A percentile compares a stretch with the other conserved stretches of the same genome.
Evolutionary conservation across 2,329 filamentous ascomycete genomes (phyloP).

Genomic region (Sporothrix brunneoviolacea): DNA sequence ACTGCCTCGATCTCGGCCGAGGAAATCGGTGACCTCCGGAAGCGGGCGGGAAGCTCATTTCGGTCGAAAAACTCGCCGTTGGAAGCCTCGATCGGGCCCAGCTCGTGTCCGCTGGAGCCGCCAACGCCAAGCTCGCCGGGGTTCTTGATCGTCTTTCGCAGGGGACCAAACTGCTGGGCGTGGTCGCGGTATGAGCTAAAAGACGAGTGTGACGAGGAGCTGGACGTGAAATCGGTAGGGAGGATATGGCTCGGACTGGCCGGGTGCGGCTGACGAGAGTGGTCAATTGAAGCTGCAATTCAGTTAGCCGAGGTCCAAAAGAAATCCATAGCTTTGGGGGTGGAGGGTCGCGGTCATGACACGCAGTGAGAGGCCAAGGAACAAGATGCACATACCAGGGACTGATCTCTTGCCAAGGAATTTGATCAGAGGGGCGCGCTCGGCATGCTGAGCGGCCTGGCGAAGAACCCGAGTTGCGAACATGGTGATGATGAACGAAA

Average conservation of each 20-base stretch:
- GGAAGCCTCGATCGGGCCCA: constrained; percentile 66
- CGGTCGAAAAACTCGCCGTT: constrained; percentile 81
- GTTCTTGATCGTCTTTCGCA: constrained; percentile 50
- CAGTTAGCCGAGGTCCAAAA: neutral
- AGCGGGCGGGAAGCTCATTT: constrained; percentile 77
- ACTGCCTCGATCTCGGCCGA: constrained; percentile 89
- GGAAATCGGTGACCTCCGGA: constrained; percentile 67
- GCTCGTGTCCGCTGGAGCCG: constrained; percentile 56
- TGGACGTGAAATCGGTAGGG: constrained; percentile 46
- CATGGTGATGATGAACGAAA: no score
- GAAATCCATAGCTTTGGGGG: no score
- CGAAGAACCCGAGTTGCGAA: constrained; percentile 50
- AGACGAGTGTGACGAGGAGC: constrained; percentile 44
- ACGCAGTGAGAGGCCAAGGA: no score
- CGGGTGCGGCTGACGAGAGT: constrained; percentile 66
- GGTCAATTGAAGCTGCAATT: constrained; percentile 58
- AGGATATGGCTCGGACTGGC: constrained; percentile 60
- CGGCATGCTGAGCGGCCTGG: constrained; percentile 51
- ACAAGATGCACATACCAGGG: constrained; percentile 40
- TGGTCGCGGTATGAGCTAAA: constrained; percentile 74
- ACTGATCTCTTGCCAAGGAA: constrained; percentile 55
- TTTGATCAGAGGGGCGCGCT: constrained; percentile 55
- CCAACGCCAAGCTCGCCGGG: constrained; percentile 42
- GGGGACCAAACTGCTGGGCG: constrained; percentile 70
- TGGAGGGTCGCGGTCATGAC: no score